Evolutionary conservation across 2,329 filamentous ascomycete genomes (phyloP), one percentile per base, ranked within the genome.

Genomic region (Grosmannia serpens): DNA sequence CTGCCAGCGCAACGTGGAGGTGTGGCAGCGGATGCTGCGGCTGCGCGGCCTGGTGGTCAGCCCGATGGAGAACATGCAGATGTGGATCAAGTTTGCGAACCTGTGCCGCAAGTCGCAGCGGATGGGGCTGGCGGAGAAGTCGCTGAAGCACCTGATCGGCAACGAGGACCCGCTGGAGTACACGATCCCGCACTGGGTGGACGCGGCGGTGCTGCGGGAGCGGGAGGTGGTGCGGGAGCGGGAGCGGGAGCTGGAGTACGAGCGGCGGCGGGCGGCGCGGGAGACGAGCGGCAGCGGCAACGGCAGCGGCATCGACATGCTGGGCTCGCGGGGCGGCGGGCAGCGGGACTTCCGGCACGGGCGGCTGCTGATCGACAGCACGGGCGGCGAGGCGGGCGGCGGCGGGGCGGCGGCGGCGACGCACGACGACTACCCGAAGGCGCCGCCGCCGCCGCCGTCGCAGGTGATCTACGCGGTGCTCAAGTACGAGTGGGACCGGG

Each of bases 71-170:
- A 96, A 96, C 67, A 90, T 95, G 78, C 89, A 95, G 67, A 99
- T 99, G 91, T 96, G 91, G 85, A 97, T 99, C 77, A 99, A 99
- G 70, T 99, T 96, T 70, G 89, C 94, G 67, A 99, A 97, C 67
- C 83, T 99, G 7, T 99, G 95, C 72, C 88, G 95, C 67, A 99
- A 99, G 72, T 96, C 92, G 51, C 88, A 90, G 59, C 87, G 94
- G 33, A 91, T 92, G 79, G 92, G 94, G 11, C 81, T 99, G 54
- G 94, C 94, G 1, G 94, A 99, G 74, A 95, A 96, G 74, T 95
- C 91, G 13, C 76, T 99, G 57, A 91, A 94, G 69, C 89, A 90
- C 61, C 78, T 99, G n/a, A 87, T 96, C 58, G 88, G 86, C 31
- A 84, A 79, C 53, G 84, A 90, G 17, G 78, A 81, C 24, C 77